Evolutionary conservation across 2,329 filamentous ascomycete species (phyloP).

Genomic region (Aspergillus quadricinctus): DNA sequence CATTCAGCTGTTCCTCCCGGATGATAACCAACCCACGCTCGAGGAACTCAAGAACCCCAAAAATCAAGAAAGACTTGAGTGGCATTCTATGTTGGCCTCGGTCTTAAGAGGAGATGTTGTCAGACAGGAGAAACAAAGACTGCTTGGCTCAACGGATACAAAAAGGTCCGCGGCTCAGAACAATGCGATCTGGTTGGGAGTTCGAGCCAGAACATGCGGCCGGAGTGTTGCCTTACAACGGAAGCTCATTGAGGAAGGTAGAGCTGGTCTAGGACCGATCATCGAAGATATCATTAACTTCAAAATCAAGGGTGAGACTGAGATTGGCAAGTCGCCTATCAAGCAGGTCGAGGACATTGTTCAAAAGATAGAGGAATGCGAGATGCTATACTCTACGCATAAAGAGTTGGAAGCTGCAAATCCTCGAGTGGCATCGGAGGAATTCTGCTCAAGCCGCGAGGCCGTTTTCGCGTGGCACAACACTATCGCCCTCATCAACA

Average conservation of each 20-base stretch:
- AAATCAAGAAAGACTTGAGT: slow-evolving; percentile 87
- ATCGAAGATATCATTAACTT: slow-evolving; percentile 91
- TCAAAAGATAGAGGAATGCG: slow-evolving; percentile 82
- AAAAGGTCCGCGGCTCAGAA: slow-evolving; percentile 65
- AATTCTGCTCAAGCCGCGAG: slow-evolving; percentile 78
- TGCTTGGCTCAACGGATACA: slow-evolving; percentile 76
- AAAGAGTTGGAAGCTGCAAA: slow-evolving; percentile 69
- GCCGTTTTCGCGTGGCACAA: slow-evolving; percentile 95
- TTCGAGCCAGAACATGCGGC: slow-evolving; percentile 78
- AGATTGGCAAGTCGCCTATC: slow-evolving; percentile 80
- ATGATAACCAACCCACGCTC: slow-evolving; percentile 79
- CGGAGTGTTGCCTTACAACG: slow-evolving; percentile 78
- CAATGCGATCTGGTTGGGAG: slow-evolving; percentile 78
- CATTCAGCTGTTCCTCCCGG: slow-evolving; percentile 86
- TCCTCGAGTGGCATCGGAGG: slow-evolving; percentile 68
- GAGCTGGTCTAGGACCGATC: slow-evolving; percentile 65
- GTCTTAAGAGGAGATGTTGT: slow-evolving; percentile 96
- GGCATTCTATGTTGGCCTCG: slow-evolving; percentile 96
- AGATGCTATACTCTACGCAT: slow-evolving; percentile 78
- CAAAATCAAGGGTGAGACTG: slow-evolving; percentile 87
- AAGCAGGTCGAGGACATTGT: slow-evolving; percentile 90
- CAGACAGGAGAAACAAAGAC: slow-evolving; percentile 91
- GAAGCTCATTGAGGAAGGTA: slow-evolving; percentile 81
- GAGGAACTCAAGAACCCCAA: slow-evolving; percentile 86
- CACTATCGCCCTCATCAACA: slow-evolving; percentile 93